Base-by-base conservation (phyloP, 257 asterid species). In the Solanum medicagineum region DNA sequence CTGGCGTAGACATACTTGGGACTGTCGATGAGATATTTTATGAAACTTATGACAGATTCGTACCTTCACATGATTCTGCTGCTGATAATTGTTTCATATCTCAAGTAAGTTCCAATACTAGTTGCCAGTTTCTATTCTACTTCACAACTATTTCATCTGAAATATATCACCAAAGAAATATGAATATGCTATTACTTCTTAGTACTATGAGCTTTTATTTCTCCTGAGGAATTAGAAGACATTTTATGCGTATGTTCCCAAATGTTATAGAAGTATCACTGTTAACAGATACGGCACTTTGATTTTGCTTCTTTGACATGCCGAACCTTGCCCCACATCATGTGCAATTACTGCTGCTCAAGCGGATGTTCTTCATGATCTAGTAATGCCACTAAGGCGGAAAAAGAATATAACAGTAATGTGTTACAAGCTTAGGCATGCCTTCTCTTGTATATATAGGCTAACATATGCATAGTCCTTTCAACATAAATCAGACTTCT, bases 1-100 rank as follows among this genome's bases (percentile, higher is more conserved):
- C 97, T 1, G 99, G 99, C 0, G 95, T 97, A 10, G 97, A 92
- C 88, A 93, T 97, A 47, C 99, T 97, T 56, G 99, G 98, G 86
- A 91, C 93, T 6, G 93, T 93, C 44, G 99, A 97, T 71, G 99
- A 97, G 92, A 93, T 97, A 81, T 92, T 97, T 80, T 95, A 95
- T 26, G 99, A 97, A 60, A 97, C 95, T 51, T 93, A 89, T 49
- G 99, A 97, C 87, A 91, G 97, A 93, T 97, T 85, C 80, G 89
- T 85, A 73, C 99, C 99, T 81, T 82, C 89, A 29, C 91, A 93
- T 71, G 83, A 88, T 26, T 77, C 85, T 69, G 93, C 88, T 26
- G 81, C 89, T 83, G 99, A 97, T 77, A 84, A 87, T 71, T 95
- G 97, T 86, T 97, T 90, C 86, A 91, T 95, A 80, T 95, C 99